Conservation (phyloP, 192 early-diverging fungal species). For the Fimicolochytrium jonesii region DNA sequence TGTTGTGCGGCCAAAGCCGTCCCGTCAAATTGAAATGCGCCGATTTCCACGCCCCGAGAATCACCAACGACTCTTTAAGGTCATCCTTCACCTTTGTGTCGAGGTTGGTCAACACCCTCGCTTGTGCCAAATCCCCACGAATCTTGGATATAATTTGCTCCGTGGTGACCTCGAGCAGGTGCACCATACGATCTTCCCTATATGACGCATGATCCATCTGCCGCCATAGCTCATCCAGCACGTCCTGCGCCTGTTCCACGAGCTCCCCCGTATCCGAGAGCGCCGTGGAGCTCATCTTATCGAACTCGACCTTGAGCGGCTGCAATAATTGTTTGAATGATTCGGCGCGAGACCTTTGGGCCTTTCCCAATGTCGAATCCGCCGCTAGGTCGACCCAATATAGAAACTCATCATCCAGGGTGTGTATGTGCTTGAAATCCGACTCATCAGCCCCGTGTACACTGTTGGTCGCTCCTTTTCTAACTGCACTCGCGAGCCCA, state of each 20-base stretch:
- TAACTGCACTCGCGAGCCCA: slow-evolving; percentile 12
- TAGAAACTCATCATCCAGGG: slow-evolving; percentile 28
- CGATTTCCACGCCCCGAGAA: slow-evolving; percentile 21
- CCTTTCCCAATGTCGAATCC: not conserved
- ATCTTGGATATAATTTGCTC: slow-evolving; percentile 32
- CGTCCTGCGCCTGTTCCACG: slow-evolving; percentile 37
- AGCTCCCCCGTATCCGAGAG: slow-evolving; percentile 24
- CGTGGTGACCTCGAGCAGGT: slow-evolving; percentile 31
- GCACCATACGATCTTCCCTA: slow-evolving; percentile 39
- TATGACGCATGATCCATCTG: slow-evolving; percentile 33
- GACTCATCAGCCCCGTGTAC: slow-evolving; percentile 11
- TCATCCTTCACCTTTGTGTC: slow-evolving; percentile 33
- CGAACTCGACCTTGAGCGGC: slow-evolving; percentile 26
- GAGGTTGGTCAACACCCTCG: not conserved
- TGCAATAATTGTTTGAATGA: slow-evolving; percentile 20
- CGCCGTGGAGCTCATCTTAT: slow-evolving; percentile 13
- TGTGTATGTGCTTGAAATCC: slow-evolving; percentile 13
- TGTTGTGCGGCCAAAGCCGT: slow-evolving; percentile 46
- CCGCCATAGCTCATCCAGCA: slow-evolving; percentile 42
- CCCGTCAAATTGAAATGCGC: slow-evolving; percentile 32
- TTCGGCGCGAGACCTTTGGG: slow-evolving; percentile 14
- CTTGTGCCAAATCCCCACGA: too few species aligned
- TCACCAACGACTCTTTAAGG: slow-evolving; percentile 15
- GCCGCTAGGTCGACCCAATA: slow-evolving; percentile 24
- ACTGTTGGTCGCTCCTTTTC: not conserved